These are phyloP conservation scores for Xylaria sp. DNA, from an alignment of 2,329 filamentous ascomycete species.

Conservation along the genomic window DNA sequence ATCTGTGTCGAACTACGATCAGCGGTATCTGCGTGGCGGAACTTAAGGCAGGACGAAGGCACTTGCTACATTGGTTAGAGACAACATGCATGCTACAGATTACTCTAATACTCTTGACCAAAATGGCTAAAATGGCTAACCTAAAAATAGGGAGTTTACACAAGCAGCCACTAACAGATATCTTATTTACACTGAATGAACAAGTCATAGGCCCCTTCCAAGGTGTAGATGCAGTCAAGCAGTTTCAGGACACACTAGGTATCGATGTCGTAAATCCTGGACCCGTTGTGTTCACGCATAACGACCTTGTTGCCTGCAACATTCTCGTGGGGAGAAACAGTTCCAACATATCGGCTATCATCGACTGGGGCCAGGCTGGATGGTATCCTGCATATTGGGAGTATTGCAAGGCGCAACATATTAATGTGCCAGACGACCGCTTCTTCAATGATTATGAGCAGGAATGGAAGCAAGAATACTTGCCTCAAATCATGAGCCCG, in stretches of 20 bases:
- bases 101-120: conserved; percentile 16
- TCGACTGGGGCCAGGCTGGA: conserved; percentile 27
- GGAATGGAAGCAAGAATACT: conserved; percentile 31
- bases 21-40: conserved; percentile 24
- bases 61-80: conserved; percentile 26
- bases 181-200: conserved; percentile 13
- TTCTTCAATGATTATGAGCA: conserved; percentile 20
- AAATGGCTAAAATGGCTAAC: conserved; percentile 17
- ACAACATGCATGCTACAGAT: conserved; percentile 19
- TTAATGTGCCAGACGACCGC: conserved; percentile 25
- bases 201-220: conserved; percentile 25
- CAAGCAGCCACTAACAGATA: conserved; percentile 23
- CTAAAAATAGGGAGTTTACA: conserved; percentile 20
- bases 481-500: conserved; percentile 22
- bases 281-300: conserved; percentile 28
- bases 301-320: conserved; percentile 30
- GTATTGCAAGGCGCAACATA: conserved; percentile 25
- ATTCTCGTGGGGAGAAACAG: conserved; percentile 28
- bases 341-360: conserved; percentile 21
- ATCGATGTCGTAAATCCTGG: conserved; percentile 24
- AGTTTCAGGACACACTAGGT: conserved; percentile 20
- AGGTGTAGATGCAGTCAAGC: conserved; percentile 25
- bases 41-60: conserved; percentile 25
- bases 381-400: conserved; percentile 31
- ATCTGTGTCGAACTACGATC: conserved; percentile 23